Conservation (phyloP, 2,329 filamentous ascomycete genomes). For the Alternaria conjuncta region DNA sequence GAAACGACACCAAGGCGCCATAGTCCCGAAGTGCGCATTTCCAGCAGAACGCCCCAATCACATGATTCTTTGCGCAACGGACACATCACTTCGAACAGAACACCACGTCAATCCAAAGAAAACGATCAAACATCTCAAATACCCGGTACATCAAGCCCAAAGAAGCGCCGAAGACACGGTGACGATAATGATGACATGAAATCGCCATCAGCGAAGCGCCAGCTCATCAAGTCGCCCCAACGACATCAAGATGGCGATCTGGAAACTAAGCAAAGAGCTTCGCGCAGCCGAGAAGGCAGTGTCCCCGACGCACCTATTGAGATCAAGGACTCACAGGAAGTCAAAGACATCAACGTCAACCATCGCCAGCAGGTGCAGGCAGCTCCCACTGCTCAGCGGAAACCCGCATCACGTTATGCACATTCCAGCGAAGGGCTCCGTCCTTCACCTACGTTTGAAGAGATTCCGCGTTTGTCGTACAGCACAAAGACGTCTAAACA, state of each 20-base stretch:
- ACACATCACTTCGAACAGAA: neutral
- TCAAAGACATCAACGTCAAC: neutral
- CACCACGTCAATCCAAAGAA: neutral
- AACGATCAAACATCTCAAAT: neutral
- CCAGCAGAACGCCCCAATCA: neutral
- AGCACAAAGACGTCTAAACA: neutral
- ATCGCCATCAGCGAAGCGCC: conserved; percentile 3
- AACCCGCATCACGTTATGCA: neutral
- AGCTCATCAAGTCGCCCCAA: neutral
- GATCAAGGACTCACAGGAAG: conserved; percentile 38
- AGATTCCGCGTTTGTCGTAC: neutral
- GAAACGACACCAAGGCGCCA: neutral
- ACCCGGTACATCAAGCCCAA: conserved; percentile 1
- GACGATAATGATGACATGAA: neutral
- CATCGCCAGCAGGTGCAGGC: neutral
- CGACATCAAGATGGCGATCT: neutral
- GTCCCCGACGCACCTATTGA: conserved; percentile 26
- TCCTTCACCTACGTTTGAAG: conserved; percentile 9
- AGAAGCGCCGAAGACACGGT: conserved; percentile 8
- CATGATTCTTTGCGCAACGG: neutral
- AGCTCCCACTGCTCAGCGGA: neutral
- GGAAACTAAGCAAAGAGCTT: neutral
- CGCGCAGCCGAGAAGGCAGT: conserved; percentile 16
- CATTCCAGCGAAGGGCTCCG: neutral
- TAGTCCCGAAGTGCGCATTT: conserved; percentile 17